These are phyloP conservation scores for Immersiporthe knoxdaviesiana DNA, from an alignment of 2,329 filamentous ascomycete genomes.

Conservation along the genomic window DNA sequence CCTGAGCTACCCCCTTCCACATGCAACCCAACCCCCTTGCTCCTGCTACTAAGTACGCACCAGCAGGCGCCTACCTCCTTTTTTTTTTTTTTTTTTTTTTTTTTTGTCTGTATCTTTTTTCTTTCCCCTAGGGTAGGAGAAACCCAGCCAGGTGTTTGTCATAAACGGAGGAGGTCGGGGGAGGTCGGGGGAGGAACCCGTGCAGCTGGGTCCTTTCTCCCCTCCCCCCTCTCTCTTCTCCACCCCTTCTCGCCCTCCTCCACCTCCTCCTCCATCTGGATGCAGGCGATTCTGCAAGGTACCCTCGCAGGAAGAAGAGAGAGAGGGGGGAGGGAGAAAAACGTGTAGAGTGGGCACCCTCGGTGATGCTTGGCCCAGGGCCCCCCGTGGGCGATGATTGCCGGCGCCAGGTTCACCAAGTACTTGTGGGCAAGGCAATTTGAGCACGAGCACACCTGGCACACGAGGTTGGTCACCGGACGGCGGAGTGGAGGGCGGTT, in stretches of 20 bases:
- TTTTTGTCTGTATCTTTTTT: too few species aligned
- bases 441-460: constrained; percentile 5
- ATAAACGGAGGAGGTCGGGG: not conserved
- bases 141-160: not conserved
- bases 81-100: not conserved
- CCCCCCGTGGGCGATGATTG: not conserved
- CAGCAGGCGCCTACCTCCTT: not conserved
- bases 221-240: too few species aligned
- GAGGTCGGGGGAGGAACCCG: constrained; percentile 1
- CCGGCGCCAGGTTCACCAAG: not conserved
- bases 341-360: not conserved
- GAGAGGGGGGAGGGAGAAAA: not conserved
- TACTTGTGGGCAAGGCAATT: not conserved
- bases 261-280: not conserved
- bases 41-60: not conserved
- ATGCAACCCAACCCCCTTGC: not conserved
- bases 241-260: not conserved
- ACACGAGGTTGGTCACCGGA: not conserved
- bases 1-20: not conserved
- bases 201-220: not conserved
- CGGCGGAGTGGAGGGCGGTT: not conserved
- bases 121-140: not conserved
- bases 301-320: too few species aligned
- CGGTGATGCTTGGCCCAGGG: not conserved
- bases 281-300: not conserved